Percentiles rank a stretch among this genome's conserved stretches.
phyloP scores from a whole-genome alignment of 1,284 basidiomycete genomes.

The Paramarasmius palmivorus region DNA sequence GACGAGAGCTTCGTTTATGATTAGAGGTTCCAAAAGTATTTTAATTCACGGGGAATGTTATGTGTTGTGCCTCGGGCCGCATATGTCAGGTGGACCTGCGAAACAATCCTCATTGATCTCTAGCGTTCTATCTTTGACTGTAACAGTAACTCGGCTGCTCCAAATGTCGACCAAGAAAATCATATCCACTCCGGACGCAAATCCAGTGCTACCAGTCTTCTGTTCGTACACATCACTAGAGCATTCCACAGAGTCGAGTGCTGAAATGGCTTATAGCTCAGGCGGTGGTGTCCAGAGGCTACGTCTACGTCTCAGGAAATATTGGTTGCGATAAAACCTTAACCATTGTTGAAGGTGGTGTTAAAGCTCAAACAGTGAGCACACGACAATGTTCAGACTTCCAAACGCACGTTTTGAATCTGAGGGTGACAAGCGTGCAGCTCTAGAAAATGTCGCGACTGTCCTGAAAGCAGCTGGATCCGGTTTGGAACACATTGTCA shows the following conservation, averaged over 20 bases:
- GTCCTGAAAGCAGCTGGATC: slow-evolving; percentile 65
- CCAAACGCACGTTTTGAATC: background rate
- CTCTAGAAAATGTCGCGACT: slow-evolving; percentile 57
- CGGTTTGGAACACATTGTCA: slow-evolving; percentile 56
- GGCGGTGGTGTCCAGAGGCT: slow-evolving; percentile 50
- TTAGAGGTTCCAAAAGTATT: slow-evolving; percentile 5
- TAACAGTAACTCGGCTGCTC: too few species aligned
- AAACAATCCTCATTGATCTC: background rate
- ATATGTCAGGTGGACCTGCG: too few species aligned
- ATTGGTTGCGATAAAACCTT: slow-evolving; percentile 53
- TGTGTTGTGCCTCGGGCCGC: too few species aligned
- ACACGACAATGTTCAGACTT: background rate
- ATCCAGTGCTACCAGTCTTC: slow-evolving; percentile 50
- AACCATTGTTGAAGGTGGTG: slow-evolving; percentile 52
- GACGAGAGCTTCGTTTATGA: slow-evolving; percentile 56
- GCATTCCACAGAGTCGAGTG: too few species aligned
- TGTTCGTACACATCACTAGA: slow-evolving; percentile 36
- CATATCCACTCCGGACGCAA: slow-evolving; percentile 42
- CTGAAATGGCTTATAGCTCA: slow-evolving; percentile 34
- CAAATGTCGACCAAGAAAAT: slow-evolving; percentile 18
- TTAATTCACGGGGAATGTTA: too few species aligned
- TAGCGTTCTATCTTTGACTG: too few species aligned
- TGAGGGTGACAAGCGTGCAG: slow-evolving; percentile 40
- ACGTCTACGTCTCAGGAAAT: slow-evolving; percentile 60
- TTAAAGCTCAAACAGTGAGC: slow-evolving; percentile 53